Evolutionary conservation across 2,329 filamentous ascomycete species (phyloP).

Genomic region (Colletotrichum cereale): DNA sequence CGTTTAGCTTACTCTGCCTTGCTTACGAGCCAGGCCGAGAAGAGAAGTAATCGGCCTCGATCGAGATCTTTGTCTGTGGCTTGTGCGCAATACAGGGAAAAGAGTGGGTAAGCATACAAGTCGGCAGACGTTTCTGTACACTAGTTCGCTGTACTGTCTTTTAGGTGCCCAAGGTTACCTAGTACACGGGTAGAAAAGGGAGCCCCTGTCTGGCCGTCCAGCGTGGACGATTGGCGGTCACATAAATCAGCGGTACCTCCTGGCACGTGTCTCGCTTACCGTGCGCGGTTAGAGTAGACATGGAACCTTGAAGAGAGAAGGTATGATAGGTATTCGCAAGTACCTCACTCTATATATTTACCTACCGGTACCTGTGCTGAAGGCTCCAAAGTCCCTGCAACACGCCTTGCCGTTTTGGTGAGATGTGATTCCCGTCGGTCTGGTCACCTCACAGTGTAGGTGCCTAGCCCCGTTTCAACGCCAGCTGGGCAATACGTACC

Average conservation of each 20-base stretch:
- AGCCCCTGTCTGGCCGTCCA: not conserved
- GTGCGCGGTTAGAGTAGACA: not conserved
- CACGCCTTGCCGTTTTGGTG: conserved; percentile 13
- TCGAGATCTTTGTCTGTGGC: conserved; percentile 38
- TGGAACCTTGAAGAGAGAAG: not conserved
- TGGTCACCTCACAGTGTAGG: conserved; percentile 1
- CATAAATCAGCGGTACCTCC: not conserved
- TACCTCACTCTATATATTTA: too few species aligned
- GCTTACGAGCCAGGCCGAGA: conserved; percentile 30
- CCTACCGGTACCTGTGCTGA: not conserved
- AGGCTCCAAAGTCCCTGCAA: not conserved
- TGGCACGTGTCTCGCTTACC: conserved; percentile 20
- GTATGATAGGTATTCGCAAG: not conserved
- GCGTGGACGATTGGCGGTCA: not conserved
- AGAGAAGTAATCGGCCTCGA: conserved; percentile 30
- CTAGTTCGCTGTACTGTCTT: not conserved
- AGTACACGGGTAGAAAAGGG: not conserved
- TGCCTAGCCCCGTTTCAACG: conserved; percentile 4
- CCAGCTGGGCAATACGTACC: not conserved
- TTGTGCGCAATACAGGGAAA: conserved; percentile 5
- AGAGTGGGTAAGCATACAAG: not conserved
- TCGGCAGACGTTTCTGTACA: not conserved
- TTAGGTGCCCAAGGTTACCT: too few species aligned
- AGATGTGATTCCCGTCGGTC: conserved; percentile 5
- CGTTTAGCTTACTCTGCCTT: conserved; percentile 18